Base-by-base conservation (phyloP, 768 basidiomycete species). In the Leccinum sublutescens region DNA sequence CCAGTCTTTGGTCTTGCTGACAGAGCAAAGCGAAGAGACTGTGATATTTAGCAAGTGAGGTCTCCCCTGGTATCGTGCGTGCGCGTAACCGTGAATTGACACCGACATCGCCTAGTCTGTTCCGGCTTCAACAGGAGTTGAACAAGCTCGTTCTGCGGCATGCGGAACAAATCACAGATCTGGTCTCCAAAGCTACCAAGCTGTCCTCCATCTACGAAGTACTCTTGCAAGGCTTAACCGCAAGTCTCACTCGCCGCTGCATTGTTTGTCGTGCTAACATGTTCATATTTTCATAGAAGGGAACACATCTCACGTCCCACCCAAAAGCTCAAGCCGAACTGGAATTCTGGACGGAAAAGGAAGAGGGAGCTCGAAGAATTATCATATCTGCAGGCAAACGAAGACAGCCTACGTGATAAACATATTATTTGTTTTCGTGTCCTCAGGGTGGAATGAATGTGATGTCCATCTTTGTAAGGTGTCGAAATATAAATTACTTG, bases 21-120 rank as follows among this genome's bases (percentile, higher is more conserved):
- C 91, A 3, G 83, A 82, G 40, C 88, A 91, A 60, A 88, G 86
- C 45, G 93, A 97, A 64, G 95, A 97, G 71, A 92, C 92, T 9
- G 97, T 98, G 95, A 90, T 98, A 50, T 97, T 97, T 68, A 85
- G 89, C 23, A 95, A 95, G 96, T 96, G 68, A 64, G 86, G 69
- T 31, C 10, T 14, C 40, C 9, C n/a, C 11, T 52, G 31, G n/a
- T 19, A 53, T 31, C n/a, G 15, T 48, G 38, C 47, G 34, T 9
- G 14, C 4, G 33, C 2, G 21, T 25, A 48, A 19, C 45, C 9
- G 17, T 48, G 50, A 50, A 33, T 54, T 56, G 19, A 56, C 19
- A 47, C n/a, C 43, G 55, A 33, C 9, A 31, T 52, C 29, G 23
- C 5, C 11, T 60, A 98, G 96, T 68, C 78, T 97, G 54, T 77